Base-by-base conservation (phyloP, 1,139 yeast species). In the Kodamaea anthophila region DNA sequence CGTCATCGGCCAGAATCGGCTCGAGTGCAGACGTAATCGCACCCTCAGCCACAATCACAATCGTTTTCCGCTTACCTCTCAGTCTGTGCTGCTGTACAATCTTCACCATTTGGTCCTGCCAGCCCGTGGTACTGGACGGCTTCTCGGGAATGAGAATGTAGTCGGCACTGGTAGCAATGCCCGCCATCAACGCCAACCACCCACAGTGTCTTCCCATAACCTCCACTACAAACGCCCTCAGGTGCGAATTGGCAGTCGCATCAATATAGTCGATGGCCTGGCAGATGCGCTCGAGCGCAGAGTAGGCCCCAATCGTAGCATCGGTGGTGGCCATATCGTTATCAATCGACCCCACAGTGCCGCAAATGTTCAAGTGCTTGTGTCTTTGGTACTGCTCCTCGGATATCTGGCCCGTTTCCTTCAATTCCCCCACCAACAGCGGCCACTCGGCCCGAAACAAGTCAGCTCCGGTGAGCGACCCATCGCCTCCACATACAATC, bases 151-250 rank as follows among this genome's bases (percentile, higher is more conserved):
- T 82, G 49, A 91, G 79, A 35, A 88, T 81, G 52, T 76, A 88
- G 59, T 91, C 98, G 9, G 98, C 97, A 41, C 95, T 85, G 21
- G 96, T 84, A 19, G 96, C 85, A 42, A 88, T 75, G 46, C 97
- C 97, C 11, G 97, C 88, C 93, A 87, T 83, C 43, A 91, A 70
- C 2, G 94, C 97, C 46, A 91, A 72, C 98, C 98, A 91, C 39
- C 98, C 98, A 67, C 98, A 91, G 60, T 91, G 95, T 55, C 98
- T 78, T 35, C 98, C 98, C 98, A 91, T 91, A 29, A 91, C 98
- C 60, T 91, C 98, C 37, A 91, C 86, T 26, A 91, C 96, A 56
- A 91, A 91, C 5, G 98, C 98, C 54, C 98, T 77, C 13, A 96
- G 86, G 55, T 91, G 98, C 5, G 97, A 88, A 45, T 84, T 75